phyloP scores from a whole-genome alignment of 2,329 filamentous ascomycete species.

The Septoria linicola region DNA sequence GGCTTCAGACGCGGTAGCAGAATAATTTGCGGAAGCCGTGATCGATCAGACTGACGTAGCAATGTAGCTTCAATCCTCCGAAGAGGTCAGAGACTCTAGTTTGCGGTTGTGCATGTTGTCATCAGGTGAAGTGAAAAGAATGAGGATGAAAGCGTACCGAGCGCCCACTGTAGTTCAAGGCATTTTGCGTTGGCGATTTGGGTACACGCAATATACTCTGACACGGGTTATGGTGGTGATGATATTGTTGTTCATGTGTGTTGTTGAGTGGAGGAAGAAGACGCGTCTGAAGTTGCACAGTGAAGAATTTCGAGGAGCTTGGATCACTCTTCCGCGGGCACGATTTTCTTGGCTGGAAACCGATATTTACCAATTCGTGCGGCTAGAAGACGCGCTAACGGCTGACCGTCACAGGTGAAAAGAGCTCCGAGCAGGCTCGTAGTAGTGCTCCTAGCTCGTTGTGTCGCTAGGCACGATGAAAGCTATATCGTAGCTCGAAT shows the following conservation, averaged over 20 bases:
- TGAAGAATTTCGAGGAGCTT: conserved; percentile 12
- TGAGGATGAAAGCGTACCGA: conserved; percentile 16
- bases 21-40: neutral
- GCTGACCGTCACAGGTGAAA: too few relatives aligned
- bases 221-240: neutral
- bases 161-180: neutral
- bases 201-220: neutral
- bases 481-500: too few relatives aligned
- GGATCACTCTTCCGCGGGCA: too few relatives aligned
- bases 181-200: neutral
- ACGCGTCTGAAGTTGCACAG: conserved; percentile 3
- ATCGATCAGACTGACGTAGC: conserved; percentile 32
- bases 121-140: conserved; percentile 19
- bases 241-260: neutral
- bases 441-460: too few relatives aligned
- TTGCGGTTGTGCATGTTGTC: conserved; percentile 32
- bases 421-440: too few relatives aligned
- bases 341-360: too few relatives aligned
- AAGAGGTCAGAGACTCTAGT: conserved; percentile 34
- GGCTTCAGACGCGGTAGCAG: neutral
- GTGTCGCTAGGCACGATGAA: too few relatives aligned
- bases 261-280: conserved; percentile 4
- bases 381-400: too few relatives aligned
- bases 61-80: conserved; percentile 32
- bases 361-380: too few relatives aligned